phyloP scores from a whole-genome alignment of 169 alveolate genomes.

The Cryptosporidium felis region DNA sequence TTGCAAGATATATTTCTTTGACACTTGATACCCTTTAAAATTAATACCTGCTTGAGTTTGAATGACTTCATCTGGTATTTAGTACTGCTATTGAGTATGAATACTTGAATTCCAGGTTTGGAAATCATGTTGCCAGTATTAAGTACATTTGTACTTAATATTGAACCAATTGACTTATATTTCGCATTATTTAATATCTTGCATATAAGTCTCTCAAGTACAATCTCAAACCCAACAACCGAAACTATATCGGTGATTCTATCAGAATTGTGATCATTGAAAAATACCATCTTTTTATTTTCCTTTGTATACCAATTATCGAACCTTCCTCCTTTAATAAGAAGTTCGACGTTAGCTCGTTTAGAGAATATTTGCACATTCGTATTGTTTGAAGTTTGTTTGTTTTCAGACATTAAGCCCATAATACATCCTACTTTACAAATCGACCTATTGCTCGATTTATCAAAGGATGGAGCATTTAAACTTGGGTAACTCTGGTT shows the following conservation, averaged over 20 bases:
- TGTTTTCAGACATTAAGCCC: constrained; percentile 28
- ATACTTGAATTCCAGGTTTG: neutral
- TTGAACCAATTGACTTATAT: neutral
- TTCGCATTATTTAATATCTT: neutral
- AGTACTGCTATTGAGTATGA: constrained; percentile 21
- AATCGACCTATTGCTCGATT: neutral
- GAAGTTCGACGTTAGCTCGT: constrained; percentile 17
- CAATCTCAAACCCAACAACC: constrained; percentile 60
- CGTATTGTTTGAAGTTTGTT: neutral
- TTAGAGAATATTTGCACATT: neutral
- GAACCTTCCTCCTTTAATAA: constrained; percentile 59
- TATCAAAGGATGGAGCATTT: neutral
- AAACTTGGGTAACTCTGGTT: too few species aligned
- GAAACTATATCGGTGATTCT: constrained; percentile 23
- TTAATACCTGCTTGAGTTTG: constrained; percentile 49
- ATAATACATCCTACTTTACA: constrained; percentile 63
- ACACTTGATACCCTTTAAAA: constrained; percentile 51
- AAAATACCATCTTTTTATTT: neutral
- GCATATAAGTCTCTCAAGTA: constrained; percentile 28
- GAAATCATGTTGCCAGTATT: neutral
- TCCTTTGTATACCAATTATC: constrained; percentile 60
- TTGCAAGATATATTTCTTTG: constrained; percentile 27
- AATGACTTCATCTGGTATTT: constrained; percentile 29
- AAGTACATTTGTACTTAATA: neutral
- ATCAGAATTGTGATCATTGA: neutral